These are phyloP conservation scores for Sporothrix protearum DNA, from an alignment of 2,329 filamentous ascomycete species.

Conservation along the genomic window DNA sequence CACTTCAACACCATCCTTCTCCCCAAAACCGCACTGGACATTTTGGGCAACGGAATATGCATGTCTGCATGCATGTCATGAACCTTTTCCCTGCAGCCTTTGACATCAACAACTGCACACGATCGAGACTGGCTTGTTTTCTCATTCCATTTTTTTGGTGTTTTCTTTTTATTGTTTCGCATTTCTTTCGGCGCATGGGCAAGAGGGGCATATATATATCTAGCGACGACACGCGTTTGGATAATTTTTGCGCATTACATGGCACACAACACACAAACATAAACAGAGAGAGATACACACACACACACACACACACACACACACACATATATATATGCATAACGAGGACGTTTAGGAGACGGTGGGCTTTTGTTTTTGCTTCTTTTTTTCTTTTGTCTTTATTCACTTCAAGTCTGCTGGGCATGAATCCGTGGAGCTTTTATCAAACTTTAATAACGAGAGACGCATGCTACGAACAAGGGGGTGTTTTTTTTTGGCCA, in stretches of 20 bases:
- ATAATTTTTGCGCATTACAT: neutral
- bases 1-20: conserved; percentile 1
- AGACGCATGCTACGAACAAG: neutral
- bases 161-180: neutral
- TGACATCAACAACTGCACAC: neutral
- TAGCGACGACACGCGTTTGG: conserved; percentile 1
- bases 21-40: conserved; percentile 3
- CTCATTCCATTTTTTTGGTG: neutral
- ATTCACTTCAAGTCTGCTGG: neutral
- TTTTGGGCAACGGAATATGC: conserved; percentile 1
- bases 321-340: conserved; percentile 10
- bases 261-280: no score
- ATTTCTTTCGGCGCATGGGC: neutral
- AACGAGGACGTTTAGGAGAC: neutral
- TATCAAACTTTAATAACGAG: neutral
- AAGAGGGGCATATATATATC: neutral
- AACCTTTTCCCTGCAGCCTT: neutral
- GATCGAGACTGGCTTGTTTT: neutral
- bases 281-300: no score
- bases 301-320: neutral
- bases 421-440: neutral
- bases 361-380: neutral
- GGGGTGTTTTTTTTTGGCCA: neutral
- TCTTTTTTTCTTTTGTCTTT: neutral
- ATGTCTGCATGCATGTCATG: neutral